A percentile compares a stretch with the other conserved stretches of the same genome.
These are phyloP conservation scores for Hanseniaspora pseudoguilliermondii DNA, from an alignment of 805 yeast species.

Conservation along the genomic window DNA sequence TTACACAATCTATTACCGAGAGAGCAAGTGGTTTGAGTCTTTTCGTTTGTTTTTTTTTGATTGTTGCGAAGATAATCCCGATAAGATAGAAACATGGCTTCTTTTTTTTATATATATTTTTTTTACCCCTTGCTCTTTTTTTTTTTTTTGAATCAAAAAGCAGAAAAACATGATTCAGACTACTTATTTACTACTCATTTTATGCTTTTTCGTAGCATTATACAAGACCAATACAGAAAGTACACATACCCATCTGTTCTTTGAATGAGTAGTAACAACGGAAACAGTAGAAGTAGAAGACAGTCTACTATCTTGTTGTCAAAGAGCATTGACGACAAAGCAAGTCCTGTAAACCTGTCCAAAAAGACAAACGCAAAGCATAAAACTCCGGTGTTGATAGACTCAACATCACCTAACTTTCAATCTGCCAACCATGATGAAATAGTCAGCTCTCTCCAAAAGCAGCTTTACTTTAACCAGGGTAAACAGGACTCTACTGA, in stretches of 20 bases:
- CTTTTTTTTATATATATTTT: too few relatives aligned
- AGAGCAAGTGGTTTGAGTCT: not conserved
- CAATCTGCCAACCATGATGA: slow-evolving; percentile 23
- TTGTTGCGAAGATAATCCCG: not conserved
- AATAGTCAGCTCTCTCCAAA: slow-evolving; percentile 24
- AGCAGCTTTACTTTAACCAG: slow-evolving; percentile 21
- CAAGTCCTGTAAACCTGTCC: slow-evolving; percentile 12
- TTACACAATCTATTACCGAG: too few relatives aligned
- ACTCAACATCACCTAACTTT: slow-evolving; percentile 25
- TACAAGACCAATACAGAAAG: not conserved
- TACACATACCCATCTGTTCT: not conserved
- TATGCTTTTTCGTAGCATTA: too few relatives aligned
- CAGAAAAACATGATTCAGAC: too few relatives aligned
- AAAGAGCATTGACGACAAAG: slow-evolving; percentile 13
- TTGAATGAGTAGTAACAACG: not conserved
- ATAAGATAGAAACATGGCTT: too few relatives aligned
- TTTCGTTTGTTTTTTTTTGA: not conserved
- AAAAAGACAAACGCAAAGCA: slow-evolving; percentile 7
- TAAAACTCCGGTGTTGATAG: slow-evolving; percentile 17
- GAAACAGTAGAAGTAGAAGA: slow-evolving; percentile 15
- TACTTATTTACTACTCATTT: too few relatives aligned
- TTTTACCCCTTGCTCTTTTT: too few relatives aligned
- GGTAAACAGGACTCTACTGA: slow-evolving; percentile 4
- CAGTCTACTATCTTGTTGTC: slow-evolving; percentile 17
- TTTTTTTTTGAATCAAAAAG: too few relatives aligned